Evolutionary conservation across 495 filamentous ascomycete genomes (phyloP), one percentile per base, ranked within the genome.

Genomic region (Penicillium soppii): DNA sequence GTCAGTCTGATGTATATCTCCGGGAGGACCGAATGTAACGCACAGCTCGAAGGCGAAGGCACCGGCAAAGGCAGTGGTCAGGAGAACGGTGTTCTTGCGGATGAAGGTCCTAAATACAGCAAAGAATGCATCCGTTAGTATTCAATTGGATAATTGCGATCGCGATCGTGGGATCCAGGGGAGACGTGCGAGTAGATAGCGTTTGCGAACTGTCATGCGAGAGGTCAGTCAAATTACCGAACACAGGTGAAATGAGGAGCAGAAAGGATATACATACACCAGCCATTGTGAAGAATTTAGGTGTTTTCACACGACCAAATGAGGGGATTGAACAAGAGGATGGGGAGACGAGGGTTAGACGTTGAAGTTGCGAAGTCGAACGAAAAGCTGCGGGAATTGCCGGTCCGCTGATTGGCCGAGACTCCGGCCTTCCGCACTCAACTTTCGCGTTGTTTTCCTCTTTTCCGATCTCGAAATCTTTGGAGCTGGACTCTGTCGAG

Each of bases 41-140:
- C 80, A 99, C 95, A 97, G 80, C 77, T 97, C 89, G 65, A 95
- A 92, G 44, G 80, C 89, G 69, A 99, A 99, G 50, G 91, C 95
- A 45, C 82, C 76, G 53, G 73, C 79, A 72, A 99, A 97, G 62
- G 97, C 88, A 29, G 80, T 77, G 43, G 85, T 89, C 51, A 99
- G 78, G 79, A 92, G 95, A 69, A 86, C 76, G 53, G 80, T 82
- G 77, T 99, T 97, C 64, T 78, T 82, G 68, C 87, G 85, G 77
- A 97, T 85, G 59, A 99, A 63, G 63, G 80, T 66, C 77, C 95
- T 97, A 74, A 57, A 72, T 8, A 36, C 21, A 19, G 26, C 37
- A 36, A 60, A 51, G 47, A 51, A 59, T 32, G 19, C 33, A 7
- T 56, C 46, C 21, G 61, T 64, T 60, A 62, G 58, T 54, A 26